Evolutionary conservation across 2,329 filamentous ascomycete genomes (phyloP).

Genomic region (Ceratocystis variospora): DNA sequence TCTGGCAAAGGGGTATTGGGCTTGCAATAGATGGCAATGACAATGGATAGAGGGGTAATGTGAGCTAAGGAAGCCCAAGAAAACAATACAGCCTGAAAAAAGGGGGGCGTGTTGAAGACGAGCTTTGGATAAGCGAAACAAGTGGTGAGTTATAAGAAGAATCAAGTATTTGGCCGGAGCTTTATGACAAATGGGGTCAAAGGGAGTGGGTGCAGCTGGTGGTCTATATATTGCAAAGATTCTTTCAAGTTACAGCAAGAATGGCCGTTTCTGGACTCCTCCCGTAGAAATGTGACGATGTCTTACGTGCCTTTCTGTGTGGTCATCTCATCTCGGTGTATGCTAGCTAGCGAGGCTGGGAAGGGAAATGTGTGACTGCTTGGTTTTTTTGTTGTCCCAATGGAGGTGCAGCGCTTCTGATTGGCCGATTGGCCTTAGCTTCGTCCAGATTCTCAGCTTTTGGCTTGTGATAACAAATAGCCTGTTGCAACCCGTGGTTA

Average conservation of each 20-base stretch:
- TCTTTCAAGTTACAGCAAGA: neutral
- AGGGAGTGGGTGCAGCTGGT: neutral
- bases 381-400: conserved; percentile 3
- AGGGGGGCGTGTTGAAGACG: neutral
- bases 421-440: neutral
- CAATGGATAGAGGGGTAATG: conserved; percentile 1
- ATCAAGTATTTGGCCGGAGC: too few species aligned
- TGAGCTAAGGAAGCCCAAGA: neutral
- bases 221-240: neutral
- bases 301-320: neutral
- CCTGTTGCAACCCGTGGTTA: neutral
- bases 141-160: too few species aligned
- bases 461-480: conserved; percentile 11
- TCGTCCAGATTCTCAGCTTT: neutral
- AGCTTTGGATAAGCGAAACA: neutral
- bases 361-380: neutral
- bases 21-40: neutral
- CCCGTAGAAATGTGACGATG: neutral
- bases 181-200: too few species aligned
- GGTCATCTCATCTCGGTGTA: too few species aligned
- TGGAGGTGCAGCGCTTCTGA: neutral
- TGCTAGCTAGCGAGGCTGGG: neutral
- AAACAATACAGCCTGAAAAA: conserved; percentile 10
- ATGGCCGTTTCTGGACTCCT: too few species aligned
- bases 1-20: neutral